Conservation (phyloP, 2,329 filamentous ascomycete species). For the Paracoccidioides brasiliensis region DNA sequence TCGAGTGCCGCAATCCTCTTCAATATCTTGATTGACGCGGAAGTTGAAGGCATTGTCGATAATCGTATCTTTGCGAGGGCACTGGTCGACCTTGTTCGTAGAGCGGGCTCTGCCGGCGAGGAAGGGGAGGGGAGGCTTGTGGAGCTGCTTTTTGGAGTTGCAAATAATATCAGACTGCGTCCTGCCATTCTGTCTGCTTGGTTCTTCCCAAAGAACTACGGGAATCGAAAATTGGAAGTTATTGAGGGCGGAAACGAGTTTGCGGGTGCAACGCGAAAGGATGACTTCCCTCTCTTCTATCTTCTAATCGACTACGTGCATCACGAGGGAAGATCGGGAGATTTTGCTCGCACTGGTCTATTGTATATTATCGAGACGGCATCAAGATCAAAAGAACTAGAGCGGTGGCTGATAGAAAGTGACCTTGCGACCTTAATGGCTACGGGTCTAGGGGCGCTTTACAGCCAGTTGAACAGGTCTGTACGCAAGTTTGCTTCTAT, state of each 20-base stretch:
- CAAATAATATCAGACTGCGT: conserved; percentile 85
- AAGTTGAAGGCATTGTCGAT: conserved; percentile 89
- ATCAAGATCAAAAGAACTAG: conserved; percentile 65
- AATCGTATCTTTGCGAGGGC: conserved; percentile 74
- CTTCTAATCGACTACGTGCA: conserved; percentile 94
- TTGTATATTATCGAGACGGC: conserved; percentile 94
- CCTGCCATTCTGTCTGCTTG: conserved; percentile 78
- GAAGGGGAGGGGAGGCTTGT: conserved; percentile 83
- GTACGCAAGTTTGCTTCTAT: conserved; percentile 38
- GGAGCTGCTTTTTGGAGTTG: conserved; percentile 88
- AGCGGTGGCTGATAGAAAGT: conserved; percentile 95
- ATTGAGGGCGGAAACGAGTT: conserved; percentile 48
- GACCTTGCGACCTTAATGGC: conserved; percentile 96
- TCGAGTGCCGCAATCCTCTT: conserved; percentile 76
- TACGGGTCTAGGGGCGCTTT: conserved; percentile 71
- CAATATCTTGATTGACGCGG: conserved; percentile 84
- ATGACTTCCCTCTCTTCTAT: conserved; percentile 93
- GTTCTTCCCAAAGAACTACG: conserved; percentile 55
- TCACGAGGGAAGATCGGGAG: conserved; percentile 83
- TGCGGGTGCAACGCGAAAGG: conserved; percentile 71
- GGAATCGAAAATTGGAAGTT: conserved; percentile 28
- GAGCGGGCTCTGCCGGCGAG: conserved; percentile 53
- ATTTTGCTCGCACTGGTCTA: conserved; percentile 87
- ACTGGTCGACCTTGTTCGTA: conserved; percentile 71
- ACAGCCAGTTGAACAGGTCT: conserved; percentile 51